Evolutionary conservation across 805 yeast genomes (phyloP), one percentile per base, ranked within the genome.

Genomic region (Saccharomycopsis sp.): DNA sequence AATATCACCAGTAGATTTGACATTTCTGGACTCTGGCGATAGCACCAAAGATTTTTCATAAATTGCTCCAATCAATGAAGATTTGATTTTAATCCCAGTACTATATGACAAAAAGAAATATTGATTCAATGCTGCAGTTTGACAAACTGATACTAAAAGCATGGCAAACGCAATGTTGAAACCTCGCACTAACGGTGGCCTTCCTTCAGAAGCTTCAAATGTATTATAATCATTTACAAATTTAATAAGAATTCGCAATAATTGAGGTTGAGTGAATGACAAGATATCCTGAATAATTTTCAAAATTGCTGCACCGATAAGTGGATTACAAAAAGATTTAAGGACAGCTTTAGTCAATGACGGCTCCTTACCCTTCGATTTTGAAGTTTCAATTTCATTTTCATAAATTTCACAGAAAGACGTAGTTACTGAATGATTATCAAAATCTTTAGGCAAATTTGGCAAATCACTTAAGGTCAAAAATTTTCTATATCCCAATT

Each of bases 191-290:
- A 85, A 63, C 4, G 95, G 93, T 31, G 75, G 60, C 6, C 75
- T 65, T 5, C 7, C 27, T 14, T 62, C 65, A n/a, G 65, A 65
- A 16, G 50, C 64, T 40, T 13, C 54, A 13, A 52, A 59, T 7
- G 68, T 67, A 43, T 69, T 64, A 50, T 70, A 68, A 20, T 68
- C 71, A 26, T 71, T 66, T 35, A 79, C 81, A 54, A 72, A 79
- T n/a, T 71, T 76, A 40, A 89, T 87, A 51, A 89, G 69, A 5
- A 72, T 56, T 44, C 83, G 72, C 44, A 90, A 66, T 22, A 89
- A 63, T 56, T 86, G 96, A 0, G 97, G 97, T 63, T 87, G 95
- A n/a, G 74, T 70, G 58, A 85, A 87, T 0, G 93, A 85, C 44
- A 89, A 66, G n/a, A 72, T 52, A 65, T 93, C 97, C 72, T 71